Base-by-base conservation (phyloP, 2,329 filamentous ascomycete species). In the Bipolaris cookei region DNA sequence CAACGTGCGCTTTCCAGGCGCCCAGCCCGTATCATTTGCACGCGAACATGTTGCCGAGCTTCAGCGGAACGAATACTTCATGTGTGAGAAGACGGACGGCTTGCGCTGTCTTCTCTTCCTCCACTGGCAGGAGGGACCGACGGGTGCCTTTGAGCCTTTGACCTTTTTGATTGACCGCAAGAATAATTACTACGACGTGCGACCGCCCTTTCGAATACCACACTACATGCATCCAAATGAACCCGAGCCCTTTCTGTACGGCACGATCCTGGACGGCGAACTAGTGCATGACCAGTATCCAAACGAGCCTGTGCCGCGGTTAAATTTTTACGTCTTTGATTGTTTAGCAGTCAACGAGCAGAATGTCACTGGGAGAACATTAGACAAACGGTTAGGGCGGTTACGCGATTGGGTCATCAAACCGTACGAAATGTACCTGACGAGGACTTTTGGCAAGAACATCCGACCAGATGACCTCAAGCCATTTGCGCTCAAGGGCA, bases 61-160 rank as follows among this genome's bases (percentile, higher is more conserved):
- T 34, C 87, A 89, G 60, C 83, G 84, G 56, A 83, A 90, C 72
- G 95, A 98, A 78, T 99, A 98, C 81, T 99, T 93, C 75, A 90
- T 99, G 63, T 97, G 94, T 82, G 95, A 99, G 79, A 99, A 99
- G 81, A 97, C 94, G 1, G 95, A 99, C 74, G 95, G 95, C 52
- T 91, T 98, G 62, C 88, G 95, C 62, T 97, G 96, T 76, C 85
- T 99, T n/a, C 86, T 99, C 63, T 98, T 96, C 81, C 87, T 95
- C 64, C 92, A 91, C 48, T 88, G 89, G 72, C 80, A 81, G 21
- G 83, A 87, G 39, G 74, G 60, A 14, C 57, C 47, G 2, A 52
- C 43, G 8, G 59, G 50, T 16, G 39, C 44, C 21, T 53, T 69
- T 41, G 65, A 69, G 38, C 72, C 73, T 18, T 84, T 88, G 21